Evolutionary conservation across 306 rosid species (phyloP).

Genomic region (Cyamopsis tetragonoloba): DNA sequence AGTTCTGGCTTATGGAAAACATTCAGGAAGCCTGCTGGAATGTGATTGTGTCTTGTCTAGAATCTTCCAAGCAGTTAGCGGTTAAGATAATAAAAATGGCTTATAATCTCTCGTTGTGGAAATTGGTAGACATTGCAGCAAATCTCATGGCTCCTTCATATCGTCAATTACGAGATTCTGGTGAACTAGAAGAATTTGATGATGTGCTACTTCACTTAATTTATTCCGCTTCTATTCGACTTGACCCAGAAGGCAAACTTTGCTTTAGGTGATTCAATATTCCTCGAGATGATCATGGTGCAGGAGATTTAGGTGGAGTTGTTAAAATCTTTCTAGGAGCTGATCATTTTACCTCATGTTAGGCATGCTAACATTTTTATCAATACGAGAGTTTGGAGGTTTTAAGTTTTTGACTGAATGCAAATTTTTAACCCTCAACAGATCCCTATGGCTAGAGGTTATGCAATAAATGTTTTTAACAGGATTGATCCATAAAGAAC

Average conservation of each 20-base stretch:
- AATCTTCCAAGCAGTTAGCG: slow-evolving; percentile 45
- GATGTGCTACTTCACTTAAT: slow-evolving; percentile 54
- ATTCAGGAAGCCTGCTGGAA: slow-evolving; percentile 60
- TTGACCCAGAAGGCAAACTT: slow-evolving; percentile 45
- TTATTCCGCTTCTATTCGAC: slow-evolving; percentile 61
- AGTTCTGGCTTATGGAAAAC: slow-evolving; percentile 67
- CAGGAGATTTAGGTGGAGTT: slow-evolving; percentile 2
- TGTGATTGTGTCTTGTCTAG: slow-evolving; percentile 54
- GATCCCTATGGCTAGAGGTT: too few species aligned
- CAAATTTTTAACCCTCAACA: too few species aligned
- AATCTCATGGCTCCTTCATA: slow-evolving; percentile 61
- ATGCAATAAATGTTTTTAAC: too few species aligned
- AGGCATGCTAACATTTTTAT: slow-evolving; percentile 6
- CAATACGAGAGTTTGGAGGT: slow-evolving; percentile 3
- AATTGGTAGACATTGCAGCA: slow-evolving; percentile 66
- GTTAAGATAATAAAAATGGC: slow-evolving; percentile 57
- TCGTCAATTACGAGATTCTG: slow-evolving; percentile 60
- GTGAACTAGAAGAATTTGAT: slow-evolving; percentile 71
- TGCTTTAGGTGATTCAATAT: slow-evolving; percentile 25
- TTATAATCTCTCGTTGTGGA: slow-evolving; percentile 53
- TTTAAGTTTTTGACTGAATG: too few species aligned
- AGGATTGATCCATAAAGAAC: too few species aligned
- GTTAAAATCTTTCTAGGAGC: background rate
- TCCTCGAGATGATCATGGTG: background rate
- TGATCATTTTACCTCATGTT: background rate